Evolutionary conservation across 1,284 basidiomycete species (phyloP), one percentile per base, ranked within the genome.

Genomic region (Agroathelia rolfsii): DNA sequence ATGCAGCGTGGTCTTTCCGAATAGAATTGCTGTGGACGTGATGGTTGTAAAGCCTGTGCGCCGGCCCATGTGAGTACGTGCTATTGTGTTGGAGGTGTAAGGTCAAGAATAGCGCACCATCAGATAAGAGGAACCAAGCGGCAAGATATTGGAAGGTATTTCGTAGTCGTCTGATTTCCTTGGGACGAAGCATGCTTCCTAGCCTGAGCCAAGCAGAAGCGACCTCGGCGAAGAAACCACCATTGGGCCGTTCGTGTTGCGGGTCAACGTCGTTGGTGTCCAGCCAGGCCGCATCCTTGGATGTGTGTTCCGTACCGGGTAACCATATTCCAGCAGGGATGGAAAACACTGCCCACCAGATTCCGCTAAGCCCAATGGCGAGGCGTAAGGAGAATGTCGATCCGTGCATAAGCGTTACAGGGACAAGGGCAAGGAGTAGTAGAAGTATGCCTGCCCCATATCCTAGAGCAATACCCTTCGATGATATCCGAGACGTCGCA

Each of bases 91-190:
- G 7, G 24, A 35, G 25, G 14, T 24, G 3, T 3, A n/a, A 16
- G 18, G 21, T 15, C 9, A 19, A 19, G 16, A 17, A 11, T 11
- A 12, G 51, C 70, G 32, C 32, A 85, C 86, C 86, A 49, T 94
- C 89, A 1, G 84, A 88, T 18, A 95, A 70, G 9, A 94, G 67
- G 50, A 94, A 89, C 88, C 90, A 94, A 0, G 90, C 85, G 3
- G 78, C 68, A 24, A 94, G 76, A 47, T 87, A 93, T 38, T 69
- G 67, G 61, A 92, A 95, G 0, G 89, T 86, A 48, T 88, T 81
- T 21, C 69, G 66, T n/a, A 93, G 61, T 37, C 68, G 69, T 51
- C 66, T 69, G 20, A 92, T 72, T 49, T 92, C 76, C 3, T 52
- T 52, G 58, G 71, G 76, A 1, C 60, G 61, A 9, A 92, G 58